Evolutionary conservation across 148 eudicot species (phyloP).

Genomic region (Polygonum aviculare): DNA sequence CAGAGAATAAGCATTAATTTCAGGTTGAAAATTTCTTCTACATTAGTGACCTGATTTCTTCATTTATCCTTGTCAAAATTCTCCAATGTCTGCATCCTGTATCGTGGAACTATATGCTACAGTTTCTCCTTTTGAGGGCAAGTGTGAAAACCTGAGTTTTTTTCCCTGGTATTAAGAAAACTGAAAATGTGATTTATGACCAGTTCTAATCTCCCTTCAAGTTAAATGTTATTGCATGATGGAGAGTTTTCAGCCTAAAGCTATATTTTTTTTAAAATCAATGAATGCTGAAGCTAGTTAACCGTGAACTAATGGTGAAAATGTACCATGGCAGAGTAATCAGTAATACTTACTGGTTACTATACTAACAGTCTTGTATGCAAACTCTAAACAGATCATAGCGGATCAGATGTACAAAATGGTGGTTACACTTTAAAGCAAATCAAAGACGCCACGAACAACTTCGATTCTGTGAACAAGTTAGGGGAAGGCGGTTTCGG

Average conservation of each 20-base stretch:
- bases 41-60: not conserved
- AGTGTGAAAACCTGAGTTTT: not conserved
- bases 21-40: not conserved
- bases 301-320: not conserved
- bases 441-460: conserved; percentile 1
- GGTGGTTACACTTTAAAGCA: conserved; percentile 4
- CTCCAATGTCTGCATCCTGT: not conserved
- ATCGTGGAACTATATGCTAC: not conserved
- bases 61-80: not conserved
- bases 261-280: not conserved
- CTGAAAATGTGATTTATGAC: not conserved
- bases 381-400: not conserved
- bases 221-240: too few species aligned
- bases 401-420: not conserved
- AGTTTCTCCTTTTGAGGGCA: not conserved
- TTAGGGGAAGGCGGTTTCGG: conserved; percentile 65
- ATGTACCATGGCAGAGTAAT: not conserved
- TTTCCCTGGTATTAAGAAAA: not conserved
- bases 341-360: not conserved
- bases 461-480: conserved; percentile 22
- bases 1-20: not conserved
- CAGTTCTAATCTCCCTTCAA: not conserved
- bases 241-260: not conserved
- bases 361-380: not conserved
- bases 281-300: not conserved